Evolutionary conservation across 345 rosid species (phyloP), one percentile per base, ranked within the genome.

Genomic region (Pseudoturritis turrita): DNA sequence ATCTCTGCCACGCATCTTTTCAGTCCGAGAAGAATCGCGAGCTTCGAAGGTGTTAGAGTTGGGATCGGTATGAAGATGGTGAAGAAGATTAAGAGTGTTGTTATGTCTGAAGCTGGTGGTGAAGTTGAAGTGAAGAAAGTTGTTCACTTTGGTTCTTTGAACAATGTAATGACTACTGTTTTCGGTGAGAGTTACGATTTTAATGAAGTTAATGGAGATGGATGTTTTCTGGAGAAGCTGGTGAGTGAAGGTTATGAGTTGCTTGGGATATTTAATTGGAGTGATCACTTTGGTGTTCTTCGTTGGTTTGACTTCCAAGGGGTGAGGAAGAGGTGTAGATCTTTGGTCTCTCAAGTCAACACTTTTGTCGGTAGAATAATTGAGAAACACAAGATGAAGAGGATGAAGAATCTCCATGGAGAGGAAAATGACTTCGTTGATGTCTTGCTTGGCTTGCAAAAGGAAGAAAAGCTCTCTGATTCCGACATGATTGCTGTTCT

Each of bases 401-500:
- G 71, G 78, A 18, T 0, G 25, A 54, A 25, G 25, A 43, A 55
- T 4, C 25, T 1, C 3, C 25, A 5, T 10, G 45, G n/a, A 4
- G 59, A 61, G 17, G 75, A 68, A 3, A 61, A 17, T 35, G 80
- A 90, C 58, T 93, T 93, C 65, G 97, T 93, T 49, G 92, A 89
- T 70, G 86, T 93, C 0, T 72, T 93, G 82, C 97, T 90, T 62
- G 82, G 82, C 40, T 50, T 86, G 81, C 84, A 87, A 71, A 79
- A 80, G 53, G 87, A 83, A 2, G 83, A 89, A 57, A 78, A 59
- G 58, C 78, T 86, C 37, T 74, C 41, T 49, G 94, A 87, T 44
- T 71, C 96, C 3, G 94, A 93, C 62, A 86, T 90, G 89, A 81
- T 86, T 46, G 94, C 97, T 73, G 88, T 93, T 60, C 72, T 93